These are phyloP conservation scores for Rubroshorea leprosula DNA, from an alignment of 345 rosid genomes.

Conservation along the genomic window DNA sequence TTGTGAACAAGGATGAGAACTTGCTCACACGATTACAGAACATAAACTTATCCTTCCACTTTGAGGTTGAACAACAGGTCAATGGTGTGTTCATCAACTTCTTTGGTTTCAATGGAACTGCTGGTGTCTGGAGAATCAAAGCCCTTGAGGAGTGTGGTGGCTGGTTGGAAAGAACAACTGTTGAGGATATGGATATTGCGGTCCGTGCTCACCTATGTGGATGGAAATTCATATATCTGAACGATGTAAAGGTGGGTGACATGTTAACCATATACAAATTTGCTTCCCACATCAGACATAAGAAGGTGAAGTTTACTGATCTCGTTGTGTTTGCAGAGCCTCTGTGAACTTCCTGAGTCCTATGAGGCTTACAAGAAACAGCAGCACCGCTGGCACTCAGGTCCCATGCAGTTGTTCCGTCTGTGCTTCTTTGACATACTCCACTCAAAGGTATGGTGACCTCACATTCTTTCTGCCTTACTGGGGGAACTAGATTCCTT, in stretches of 20 bases:
- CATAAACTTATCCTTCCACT: conserved; percentile 80
- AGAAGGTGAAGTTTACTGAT: conserved; percentile 7
- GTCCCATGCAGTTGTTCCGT: conserved; percentile 92
- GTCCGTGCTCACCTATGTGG: conserved; percentile 93
- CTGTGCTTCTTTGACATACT: conserved; percentile 69
- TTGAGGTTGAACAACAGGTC: conserved; percentile 93
- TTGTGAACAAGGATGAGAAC: conserved; percentile 91
- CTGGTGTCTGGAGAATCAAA: conserved; percentile 90
- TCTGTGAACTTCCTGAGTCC: conserved; percentile 94
- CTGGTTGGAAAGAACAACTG: conserved; percentile 92
- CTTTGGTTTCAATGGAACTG: conserved; percentile 92
- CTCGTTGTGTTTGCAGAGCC: conserved; percentile 45
- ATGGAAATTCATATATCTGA: conserved; percentile 82
- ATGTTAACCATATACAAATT: conserved; percentile 3
- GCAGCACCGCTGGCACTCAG: conserved; percentile 97
- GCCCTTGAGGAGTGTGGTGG: conserved; percentile 93
- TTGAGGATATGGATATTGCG: conserved; percentile 93
- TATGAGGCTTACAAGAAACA: conserved; percentile 94
- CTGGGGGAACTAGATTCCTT: not conserved
- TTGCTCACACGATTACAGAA: conserved; percentile 84
- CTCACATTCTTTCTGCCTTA: not conserved
- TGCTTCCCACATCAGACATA: not conserved
- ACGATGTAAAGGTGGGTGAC: conserved; percentile 67
- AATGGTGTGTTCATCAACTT: conserved; percentile 79
- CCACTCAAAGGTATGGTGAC: conserved; percentile 56